Conservation (phyloP, 495 filamentous ascomycete species). For the Trichoderma reesei region DNA sequence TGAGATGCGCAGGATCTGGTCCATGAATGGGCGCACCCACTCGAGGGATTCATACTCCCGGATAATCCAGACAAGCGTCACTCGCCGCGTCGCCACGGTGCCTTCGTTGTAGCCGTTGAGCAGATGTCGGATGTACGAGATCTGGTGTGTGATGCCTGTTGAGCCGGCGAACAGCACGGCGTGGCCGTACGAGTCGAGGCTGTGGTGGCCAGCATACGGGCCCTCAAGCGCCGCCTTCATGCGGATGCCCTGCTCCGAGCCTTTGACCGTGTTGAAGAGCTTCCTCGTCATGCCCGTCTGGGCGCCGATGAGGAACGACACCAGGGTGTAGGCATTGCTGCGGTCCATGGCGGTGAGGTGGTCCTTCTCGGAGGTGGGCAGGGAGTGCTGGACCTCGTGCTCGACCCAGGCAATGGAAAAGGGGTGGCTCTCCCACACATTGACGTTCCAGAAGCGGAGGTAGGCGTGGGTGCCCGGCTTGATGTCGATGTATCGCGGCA, state of each 20-base stretch:
- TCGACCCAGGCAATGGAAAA: constrained; percentile 86
- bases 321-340: constrained; percentile 34
- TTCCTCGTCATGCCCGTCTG: constrained; percentile 80
- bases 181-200: constrained; percentile 82
- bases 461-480: constrained; percentile 82
- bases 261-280: constrained; percentile 48
- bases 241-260: constrained; percentile 17
- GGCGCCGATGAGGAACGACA: constrained; percentile 74
- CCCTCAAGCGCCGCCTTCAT: constrained; percentile 60
- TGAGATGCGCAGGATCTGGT: constrained; percentile 68
- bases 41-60: constrained; percentile 78
- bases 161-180: constrained; percentile 84
- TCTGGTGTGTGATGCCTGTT: constrained; percentile 88
- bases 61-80: constrained; percentile 85
- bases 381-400: constrained; percentile 23
- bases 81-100: constrained; percentile 66
- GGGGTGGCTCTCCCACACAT: constrained; percentile 79
- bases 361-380: constrained; percentile 16
- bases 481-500: constrained; percentile 68
- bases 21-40: constrained; percentile 94
- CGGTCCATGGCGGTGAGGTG: constrained; percentile 14
- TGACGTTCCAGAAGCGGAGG: constrained; percentile 67
- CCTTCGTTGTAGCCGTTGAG: constrained; percentile 62
- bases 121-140: constrained; percentile 77
- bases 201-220: constrained; percentile 75